Base-by-base conservation (phyloP, 129 eudicot genomes). In the Flaveria bidentis region DNA sequence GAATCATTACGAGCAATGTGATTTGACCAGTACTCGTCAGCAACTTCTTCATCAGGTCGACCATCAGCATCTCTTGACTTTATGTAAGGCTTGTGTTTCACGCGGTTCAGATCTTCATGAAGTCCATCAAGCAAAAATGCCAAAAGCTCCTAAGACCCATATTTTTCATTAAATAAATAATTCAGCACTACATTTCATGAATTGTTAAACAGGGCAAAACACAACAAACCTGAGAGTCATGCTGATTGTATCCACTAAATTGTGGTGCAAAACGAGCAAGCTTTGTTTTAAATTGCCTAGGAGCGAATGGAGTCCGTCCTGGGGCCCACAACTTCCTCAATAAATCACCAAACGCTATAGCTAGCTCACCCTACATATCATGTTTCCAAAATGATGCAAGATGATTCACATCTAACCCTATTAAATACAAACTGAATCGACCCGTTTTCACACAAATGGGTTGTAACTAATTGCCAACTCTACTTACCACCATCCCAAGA, bases 211-310 rank as follows among this genome's bases (percentile, higher is more conserved):
- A 23, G 44, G 39, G 17, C 22, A 42, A 15, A 67, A 12, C 61
- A 44, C 9, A 65, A 17, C 58, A 76, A 76, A 93, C 98, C 98
- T 93, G 98, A 66, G 98, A 94, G 89, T 94, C 98, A 78, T 94
- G 98, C 79, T 94, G 98, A 81, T 85, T 89, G 84, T 90, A 87
- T 81, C 98, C 98, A 86, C 91, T 94, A 77, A 94, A 94, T 53
- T 94, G 98, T 22, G 98, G 98, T 42, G 98, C 98, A 86, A 94
- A 94, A 76, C 98, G 98, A 77, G 91, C 88, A 81, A 94, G 98
- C 86, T 94, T 94, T 58, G 89, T 79, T 79, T 94, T 94, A 68
- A 94, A 94, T 63, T 86, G 86, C 64, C 93, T 83, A 57, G 98
- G 98, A 69, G 97, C 93, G 44, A 94, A 86, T 60, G 98, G 93